Evolutionary conservation across 176 grass and related monocot species (phyloP), one percentile per base, ranked within the genome.

Genomic region (Typha latifolia): DNA sequence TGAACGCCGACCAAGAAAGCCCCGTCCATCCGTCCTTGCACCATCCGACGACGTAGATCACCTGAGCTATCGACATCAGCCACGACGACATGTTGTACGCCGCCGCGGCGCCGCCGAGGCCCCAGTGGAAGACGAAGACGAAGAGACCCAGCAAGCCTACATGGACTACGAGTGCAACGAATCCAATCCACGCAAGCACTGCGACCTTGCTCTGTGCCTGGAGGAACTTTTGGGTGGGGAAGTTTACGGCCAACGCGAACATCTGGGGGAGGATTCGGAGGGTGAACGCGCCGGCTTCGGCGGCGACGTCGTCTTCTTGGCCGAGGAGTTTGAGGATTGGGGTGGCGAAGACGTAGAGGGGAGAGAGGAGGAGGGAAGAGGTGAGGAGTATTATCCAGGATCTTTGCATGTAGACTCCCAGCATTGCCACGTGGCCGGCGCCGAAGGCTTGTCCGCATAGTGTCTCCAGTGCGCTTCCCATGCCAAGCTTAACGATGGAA

Each of bases 381-480:
- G 21, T 52, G 5, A 66, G 19, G 20, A 96, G 91, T 63, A 96
- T 76, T 68, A 96, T 82, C 91, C 91, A 96, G 0, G 87, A 96
- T 1, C 87, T 77, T 59, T 90, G 91, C 86, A 96, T 80, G 91
- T 96, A 96, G 4, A 90, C 66, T 18, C 91, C 91, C 2, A 96
- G 87, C 91, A 82, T 82, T 2, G 73, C 70, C 14, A 87, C 79
- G 69, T 87, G 84, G 0, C 91, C 91, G 4, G 91, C 91, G 0
- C 91, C 91, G 51, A 80, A 95, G 26, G 90, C 90, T 63, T 95
- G 90, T 0, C 90, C 90, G 80, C 90, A 90, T 12, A 95, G 78
- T 24, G 90, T 95, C 75, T 95, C 90, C 51, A 95, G 69, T 2
- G 86, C 90, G 48, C 90, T 95, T 32, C 83, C 90, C 90, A 95